These are phyloP conservation scores for Wickerhamiella azyma DNA, from an alignment of 805 yeast species.

Conservation along the genomic window DNA sequence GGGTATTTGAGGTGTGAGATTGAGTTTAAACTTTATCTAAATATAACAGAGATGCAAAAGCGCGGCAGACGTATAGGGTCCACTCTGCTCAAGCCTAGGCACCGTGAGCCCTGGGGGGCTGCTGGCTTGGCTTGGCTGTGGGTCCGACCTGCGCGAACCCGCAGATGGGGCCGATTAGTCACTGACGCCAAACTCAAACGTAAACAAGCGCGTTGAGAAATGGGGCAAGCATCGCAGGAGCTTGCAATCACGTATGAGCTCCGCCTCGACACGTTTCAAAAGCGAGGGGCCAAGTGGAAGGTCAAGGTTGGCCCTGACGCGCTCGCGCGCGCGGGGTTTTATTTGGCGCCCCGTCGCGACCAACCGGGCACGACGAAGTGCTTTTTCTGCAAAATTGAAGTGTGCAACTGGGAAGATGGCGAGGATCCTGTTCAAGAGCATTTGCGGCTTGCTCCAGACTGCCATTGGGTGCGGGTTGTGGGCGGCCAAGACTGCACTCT, in stretches of 20 bases:
- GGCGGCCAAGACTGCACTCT: not conserved
- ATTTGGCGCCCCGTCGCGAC: not conserved
- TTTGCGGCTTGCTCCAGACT: not conserved
- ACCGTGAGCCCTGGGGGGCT: too few species aligned
- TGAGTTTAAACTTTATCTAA: too few species aligned
- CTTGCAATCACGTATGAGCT: not conserved
- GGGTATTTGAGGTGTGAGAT: too few species aligned
- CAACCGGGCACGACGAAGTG: slow-evolving; percentile 1
- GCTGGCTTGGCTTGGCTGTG: too few species aligned
- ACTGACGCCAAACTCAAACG: too few species aligned
- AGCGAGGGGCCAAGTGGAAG: not conserved
- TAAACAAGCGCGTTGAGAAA: too few species aligned
- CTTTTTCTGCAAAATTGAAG: slow-evolving; percentile 7
- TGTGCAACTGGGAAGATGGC: not conserved
- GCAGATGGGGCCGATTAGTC: too few species aligned
- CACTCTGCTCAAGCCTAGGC: too few species aligned
- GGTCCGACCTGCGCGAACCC: too few species aligned
- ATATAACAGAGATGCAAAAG: too few species aligned
- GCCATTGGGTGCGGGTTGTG: slow-evolving; percentile 6
- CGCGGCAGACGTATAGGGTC: too few species aligned
- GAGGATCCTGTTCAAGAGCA: slow-evolving; percentile 7
- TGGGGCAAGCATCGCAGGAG: too few species aligned
- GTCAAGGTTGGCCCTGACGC: not conserved
- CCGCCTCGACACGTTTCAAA: slow-evolving; percentile 1
- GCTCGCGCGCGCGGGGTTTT: slow-evolving; percentile 8